Percentiles rank a stretch among this genome's conserved stretches.
phyloP scores from a whole-genome alignment of 805 yeast species.

The Candida rishiriensis region DNA sequence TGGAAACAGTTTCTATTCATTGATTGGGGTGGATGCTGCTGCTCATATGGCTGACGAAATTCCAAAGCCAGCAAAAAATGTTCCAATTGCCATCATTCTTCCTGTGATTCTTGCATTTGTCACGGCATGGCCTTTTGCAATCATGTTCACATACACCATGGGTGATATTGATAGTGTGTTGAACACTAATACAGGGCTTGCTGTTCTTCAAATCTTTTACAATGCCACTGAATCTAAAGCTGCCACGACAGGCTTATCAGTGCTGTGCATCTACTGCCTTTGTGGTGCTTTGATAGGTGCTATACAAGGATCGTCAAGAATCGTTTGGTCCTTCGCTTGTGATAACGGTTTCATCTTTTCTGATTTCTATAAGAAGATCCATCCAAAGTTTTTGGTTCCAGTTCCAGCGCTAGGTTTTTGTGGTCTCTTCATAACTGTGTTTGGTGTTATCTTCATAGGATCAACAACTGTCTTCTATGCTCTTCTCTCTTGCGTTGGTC shows the following conservation, averaged over 20 bases:
- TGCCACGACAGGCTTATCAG: constrained; percentile 12
- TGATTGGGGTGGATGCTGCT: constrained; percentile 29
- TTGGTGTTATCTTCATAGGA: constrained; percentile 59
- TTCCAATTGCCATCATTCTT: constrained; percentile 28
- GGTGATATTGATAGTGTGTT: constrained; percentile 14
- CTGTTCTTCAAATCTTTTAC: constrained; percentile 12
- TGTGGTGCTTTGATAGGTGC: constrained; percentile 14
- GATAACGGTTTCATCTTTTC: constrained; percentile 25
- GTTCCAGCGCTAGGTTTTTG: constrained; percentile 21
- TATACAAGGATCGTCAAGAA: constrained; percentile 9
- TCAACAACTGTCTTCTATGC: constrained; percentile 31
- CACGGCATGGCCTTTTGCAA: constrained; percentile 27
- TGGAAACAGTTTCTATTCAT: constrained; percentile 26
- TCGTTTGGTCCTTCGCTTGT: constrained; percentile 23
- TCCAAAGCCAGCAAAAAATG: constrained; percentile 25
- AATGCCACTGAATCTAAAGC: constrained; percentile 10
- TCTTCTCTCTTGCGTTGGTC: constrained; percentile 29
- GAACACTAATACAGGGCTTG: constrained; percentile 9
- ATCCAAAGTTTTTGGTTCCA: constrained; percentile 19
- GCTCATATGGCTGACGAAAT: constrained; percentile 31
- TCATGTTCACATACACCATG: constrained; percentile 29
- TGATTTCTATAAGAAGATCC: constrained; percentile 16
- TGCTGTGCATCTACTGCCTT: constrained; percentile 9
- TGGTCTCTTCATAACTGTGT: constrained; percentile 53
- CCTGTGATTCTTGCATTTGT: constrained; percentile 25